phyloP scores from a whole-genome alignment of 495 filamentous ascomycete species.

The Trichoderma orchidacearum region DNA sequence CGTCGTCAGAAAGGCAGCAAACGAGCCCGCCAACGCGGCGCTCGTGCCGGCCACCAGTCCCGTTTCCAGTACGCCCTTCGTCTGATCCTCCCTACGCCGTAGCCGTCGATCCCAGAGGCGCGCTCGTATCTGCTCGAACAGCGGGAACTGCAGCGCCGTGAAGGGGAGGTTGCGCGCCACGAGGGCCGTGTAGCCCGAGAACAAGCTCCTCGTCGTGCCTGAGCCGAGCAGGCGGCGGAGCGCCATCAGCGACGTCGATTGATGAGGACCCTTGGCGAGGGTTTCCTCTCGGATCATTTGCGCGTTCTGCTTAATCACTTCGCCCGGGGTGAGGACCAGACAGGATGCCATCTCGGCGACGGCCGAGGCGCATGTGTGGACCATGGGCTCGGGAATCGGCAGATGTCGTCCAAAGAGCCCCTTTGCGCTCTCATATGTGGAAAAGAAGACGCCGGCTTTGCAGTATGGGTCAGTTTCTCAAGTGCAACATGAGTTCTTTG shows the following conservation, averaged over 20 bases:
- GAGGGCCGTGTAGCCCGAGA: slow-evolving; percentile 68
- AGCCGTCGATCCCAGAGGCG: slow-evolving; percentile 19
- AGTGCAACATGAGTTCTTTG: neutral
- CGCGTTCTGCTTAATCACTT: slow-evolving; percentile 88
- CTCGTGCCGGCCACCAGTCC: slow-evolving; percentile 54
- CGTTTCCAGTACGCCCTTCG: slow-evolving; percentile 36
- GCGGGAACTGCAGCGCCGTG: slow-evolving; percentile 76
- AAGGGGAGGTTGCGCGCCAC: slow-evolving; percentile 73
- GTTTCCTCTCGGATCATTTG: slow-evolving; percentile 43
- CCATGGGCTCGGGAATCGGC: slow-evolving; percentile 44
- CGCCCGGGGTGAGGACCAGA: slow-evolving; percentile 73
- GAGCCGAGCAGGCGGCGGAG: slow-evolving; percentile 21
- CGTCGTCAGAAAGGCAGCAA: slow-evolving; percentile 62
- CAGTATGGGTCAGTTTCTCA: neutral
- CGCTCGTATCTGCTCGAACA: slow-evolving; percentile 57
- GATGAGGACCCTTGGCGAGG: neutral
- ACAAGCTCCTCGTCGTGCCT: slow-evolving; percentile 28
- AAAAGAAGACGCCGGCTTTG: slow-evolving; percentile 77
- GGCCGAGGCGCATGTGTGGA: slow-evolving; percentile 59
- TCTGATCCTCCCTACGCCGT: neutral
- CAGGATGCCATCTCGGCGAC: slow-evolving; percentile 71
- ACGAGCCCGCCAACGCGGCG: slow-evolving; percentile 52
- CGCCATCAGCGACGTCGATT: slow-evolving; percentile 29
- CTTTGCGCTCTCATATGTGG: slow-evolving; percentile 71
- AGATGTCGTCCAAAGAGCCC: slow-evolving; percentile 23